These are phyloP conservation scores for Cetradonia linearis DNA, from an alignment of 495 filamentous ascomycete genomes.

Conservation along the genomic window DNA sequence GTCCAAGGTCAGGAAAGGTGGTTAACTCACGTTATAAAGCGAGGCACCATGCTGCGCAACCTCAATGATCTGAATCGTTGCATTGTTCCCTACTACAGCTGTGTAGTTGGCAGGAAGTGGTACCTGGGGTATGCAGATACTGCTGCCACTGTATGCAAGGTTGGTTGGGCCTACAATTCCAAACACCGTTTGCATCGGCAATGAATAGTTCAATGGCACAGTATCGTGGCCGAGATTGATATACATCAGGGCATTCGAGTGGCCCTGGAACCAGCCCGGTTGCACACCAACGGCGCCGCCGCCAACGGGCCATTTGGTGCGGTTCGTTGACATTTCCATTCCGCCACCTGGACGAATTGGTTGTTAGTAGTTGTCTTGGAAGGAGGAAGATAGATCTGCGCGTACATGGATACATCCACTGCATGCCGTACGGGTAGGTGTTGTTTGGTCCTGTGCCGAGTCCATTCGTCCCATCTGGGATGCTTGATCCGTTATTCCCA, in stretches of 20 bases:
- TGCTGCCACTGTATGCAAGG: constrained; percentile 69
- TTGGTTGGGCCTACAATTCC: constrained; percentile 76
- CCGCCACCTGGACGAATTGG: constrained; percentile 60
- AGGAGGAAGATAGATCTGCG: constrained; percentile 11
- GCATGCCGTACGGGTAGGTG: constrained; percentile 81
- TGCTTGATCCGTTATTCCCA: constrained; percentile 35
- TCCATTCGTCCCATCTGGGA: constrained; percentile 33
- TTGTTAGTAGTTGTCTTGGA: background rate
- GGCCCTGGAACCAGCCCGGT: constrained; percentile 93
- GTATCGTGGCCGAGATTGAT: constrained; percentile 88
- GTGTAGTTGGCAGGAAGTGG: constrained; percentile 66
- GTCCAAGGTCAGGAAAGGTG: background rate
- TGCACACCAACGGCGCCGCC: constrained; percentile 84
- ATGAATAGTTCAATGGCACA: constrained; percentile 77
- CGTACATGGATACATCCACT: constrained; percentile 98
- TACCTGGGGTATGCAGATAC: constrained; percentile 82
- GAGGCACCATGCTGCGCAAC: constrained; percentile 79
- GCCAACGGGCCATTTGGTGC: constrained; percentile 79
- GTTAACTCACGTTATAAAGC: constrained; percentile 71
- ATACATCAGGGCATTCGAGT: constrained; percentile 76
- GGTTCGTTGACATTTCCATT: constrained; percentile 64
- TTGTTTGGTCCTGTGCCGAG: constrained; percentile 37
- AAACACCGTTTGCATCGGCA: constrained; percentile 73
- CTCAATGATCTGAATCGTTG: constrained; percentile 92
- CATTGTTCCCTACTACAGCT: constrained; percentile 73